Evolutionary conservation across 106 monocot species (phyloP), one percentile per base, ranked within the genome.

Genomic region (Allium cepa): DNA sequence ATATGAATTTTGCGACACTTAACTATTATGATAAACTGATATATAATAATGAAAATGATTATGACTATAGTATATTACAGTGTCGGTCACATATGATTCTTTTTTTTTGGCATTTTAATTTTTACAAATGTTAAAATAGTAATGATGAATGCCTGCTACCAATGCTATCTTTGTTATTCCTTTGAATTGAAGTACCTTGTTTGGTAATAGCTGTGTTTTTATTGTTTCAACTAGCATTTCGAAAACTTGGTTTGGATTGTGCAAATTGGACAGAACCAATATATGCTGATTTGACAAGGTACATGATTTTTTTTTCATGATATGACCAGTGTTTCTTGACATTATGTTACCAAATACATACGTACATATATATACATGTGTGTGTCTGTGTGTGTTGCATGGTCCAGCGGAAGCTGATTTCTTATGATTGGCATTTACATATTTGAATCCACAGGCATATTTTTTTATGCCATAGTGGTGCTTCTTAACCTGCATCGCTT

Each of bases 181-280:
- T 64, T 1, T 67, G 5, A 16, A 26, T 22, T 22, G 22, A 22
- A 22, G 22, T 22, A 1, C 22, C 22, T 53, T 53, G 14, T 53
- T 16, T 22, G 46, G 3, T 66, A 14, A 66, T 69, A 76, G 26
- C 57, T 76, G 22, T n/a, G 46, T 55, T 53, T 72, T 56, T 17
- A 56, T 50, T 83, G 49, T 51, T 77, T 49, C 46, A 58, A 16
- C 72, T 59, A 88, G 88, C 88, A 69, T 89, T 89, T 79, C 75
- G 77, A 51, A 89, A 79, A 72, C 84, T 79, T 76, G 88, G 88
- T 15, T 51, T 89, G 69, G 85, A 89, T 75, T 85, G 85, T 79
- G 88, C 88, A n/a, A 89, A 85, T 79, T 89, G 88, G 88, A 81
- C 81, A 45, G 88, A 89, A 72, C 88, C 88, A 45, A 72, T 89